Percentiles rank a stretch among this genome's conserved stretches.
These are phyloP conservation scores for Ogataea chonburiensis DNA, from an alignment of 805 yeast species.

Conservation along the genomic window DNA sequence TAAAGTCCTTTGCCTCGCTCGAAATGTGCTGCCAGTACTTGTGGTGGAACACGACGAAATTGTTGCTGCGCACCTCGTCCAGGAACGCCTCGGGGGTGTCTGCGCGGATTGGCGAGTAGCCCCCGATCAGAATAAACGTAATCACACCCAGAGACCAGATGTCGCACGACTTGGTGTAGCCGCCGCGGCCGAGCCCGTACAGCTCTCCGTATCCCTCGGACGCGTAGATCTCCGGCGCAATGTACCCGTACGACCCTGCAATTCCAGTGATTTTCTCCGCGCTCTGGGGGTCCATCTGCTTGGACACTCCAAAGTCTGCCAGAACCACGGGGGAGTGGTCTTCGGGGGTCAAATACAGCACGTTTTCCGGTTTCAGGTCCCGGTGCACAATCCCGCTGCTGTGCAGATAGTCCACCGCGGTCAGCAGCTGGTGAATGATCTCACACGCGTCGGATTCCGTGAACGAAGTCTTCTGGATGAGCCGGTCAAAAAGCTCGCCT, in stretches of 20 bases:
- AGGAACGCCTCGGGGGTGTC: conserved; percentile 81
- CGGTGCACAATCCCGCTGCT: conserved; percentile 80
- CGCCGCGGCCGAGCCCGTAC: conserved; percentile 42
- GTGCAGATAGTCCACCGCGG: conserved; percentile 81
- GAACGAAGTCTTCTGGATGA: conserved; percentile 75
- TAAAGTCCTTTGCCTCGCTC: conserved; percentile 76
- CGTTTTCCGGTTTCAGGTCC: conserved; percentile 92
- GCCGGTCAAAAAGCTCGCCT: conserved; percentile 91
- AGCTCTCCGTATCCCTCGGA: conserved; percentile 44
- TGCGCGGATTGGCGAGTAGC: conserved; percentile 88
- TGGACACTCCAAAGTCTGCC: conserved; percentile 97
- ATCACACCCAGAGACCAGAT: conserved; percentile 95
- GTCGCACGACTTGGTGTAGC: conserved; percentile 95
- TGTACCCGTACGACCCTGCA: conserved; percentile 88
- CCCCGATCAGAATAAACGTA: conserved; percentile 84
- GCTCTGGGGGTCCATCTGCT: conserved; percentile 43
- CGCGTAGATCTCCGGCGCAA: conserved; percentile 90
- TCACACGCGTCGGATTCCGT: conserved; percentile 85
- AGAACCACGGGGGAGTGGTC: conserved; percentile 72
- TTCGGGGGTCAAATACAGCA: conserved; percentile 65
- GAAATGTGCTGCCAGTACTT: conserved; percentile 85
- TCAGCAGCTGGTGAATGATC: conserved; percentile 69
- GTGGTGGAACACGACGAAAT: conserved; percentile 80
- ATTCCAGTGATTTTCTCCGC: conserved; percentile 32
- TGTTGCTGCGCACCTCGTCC: conserved; percentile 69